phyloP scores from a whole-genome alignment of 2,329 filamentous ascomycete genomes.

The Erysiphe pulchra region DNA sequence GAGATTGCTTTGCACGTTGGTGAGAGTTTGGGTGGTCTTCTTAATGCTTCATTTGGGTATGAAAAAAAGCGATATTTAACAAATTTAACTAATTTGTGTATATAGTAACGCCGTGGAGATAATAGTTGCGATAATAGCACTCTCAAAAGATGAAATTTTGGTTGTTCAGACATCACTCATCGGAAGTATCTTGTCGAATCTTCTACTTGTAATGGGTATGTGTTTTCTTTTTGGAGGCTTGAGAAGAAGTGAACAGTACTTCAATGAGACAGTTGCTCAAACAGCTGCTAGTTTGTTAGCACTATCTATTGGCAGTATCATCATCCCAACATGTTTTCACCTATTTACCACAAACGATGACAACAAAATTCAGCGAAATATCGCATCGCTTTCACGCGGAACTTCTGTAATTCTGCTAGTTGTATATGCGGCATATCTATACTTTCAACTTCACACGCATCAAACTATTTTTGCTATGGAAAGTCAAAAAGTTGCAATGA shows the following conservation, averaged over 20 bases:
- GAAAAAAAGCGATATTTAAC: slow-evolving; percentile 5
- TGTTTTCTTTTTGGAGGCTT: slow-evolving; percentile 60
- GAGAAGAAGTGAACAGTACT: slow-evolving; percentile 56
- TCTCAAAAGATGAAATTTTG: slow-evolving; percentile 37
- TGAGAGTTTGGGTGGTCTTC: slow-evolving; percentile 63
- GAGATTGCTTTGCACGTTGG: slow-evolving; percentile 63
- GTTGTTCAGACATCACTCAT: slow-evolving; percentile 88
- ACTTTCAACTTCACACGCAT: slow-evolving; percentile 83
- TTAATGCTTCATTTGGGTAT: slow-evolving; percentile 75
- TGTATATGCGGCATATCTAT: slow-evolving; percentile 61
- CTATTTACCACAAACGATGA: slow-evolving; percentile 14
- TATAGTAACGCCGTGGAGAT: slow-evolving; percentile 59
- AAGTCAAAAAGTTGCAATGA: slow-evolving; percentile 48
- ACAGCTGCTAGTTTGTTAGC: slow-evolving; percentile 51
- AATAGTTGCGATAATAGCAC: slow-evolving; percentile 67
- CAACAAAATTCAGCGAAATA: slow-evolving; percentile 17
- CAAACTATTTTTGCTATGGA: slow-evolving; percentile 53
- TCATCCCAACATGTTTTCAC: slow-evolving; percentile 75
- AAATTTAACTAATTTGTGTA: slow-evolving; percentile 8
- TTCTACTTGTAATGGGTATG: slow-evolving; percentile 74
- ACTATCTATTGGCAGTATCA: slow-evolving; percentile 48
- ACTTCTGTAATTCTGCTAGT: slow-evolving; percentile 59
- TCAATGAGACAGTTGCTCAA: slow-evolving; percentile 80
- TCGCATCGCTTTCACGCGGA: slow-evolving; percentile 41
- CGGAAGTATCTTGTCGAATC: slow-evolving; percentile 73